These are phyloP conservation scores for Torulaspora indica DNA, from an alignment of 805 yeast species.

Conservation along the genomic window DNA sequence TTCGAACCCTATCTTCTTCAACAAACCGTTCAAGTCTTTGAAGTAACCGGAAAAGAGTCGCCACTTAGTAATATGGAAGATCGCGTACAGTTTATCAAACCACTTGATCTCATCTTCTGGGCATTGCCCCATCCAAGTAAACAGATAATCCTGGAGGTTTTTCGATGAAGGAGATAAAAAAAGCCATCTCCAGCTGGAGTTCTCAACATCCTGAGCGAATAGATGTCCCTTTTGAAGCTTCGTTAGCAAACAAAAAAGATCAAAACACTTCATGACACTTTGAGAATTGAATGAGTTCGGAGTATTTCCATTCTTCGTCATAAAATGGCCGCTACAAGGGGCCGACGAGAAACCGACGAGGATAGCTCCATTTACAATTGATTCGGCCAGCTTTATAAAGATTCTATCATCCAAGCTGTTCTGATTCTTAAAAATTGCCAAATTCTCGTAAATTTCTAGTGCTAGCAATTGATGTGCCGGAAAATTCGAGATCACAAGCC, in stretches of 20 bases:
- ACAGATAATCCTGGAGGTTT: constrained; percentile 44
- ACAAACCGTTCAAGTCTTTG: constrained; percentile 40
- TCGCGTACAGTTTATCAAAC: constrained; percentile 51
- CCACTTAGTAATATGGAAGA: constrained; percentile 44
- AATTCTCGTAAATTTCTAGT: constrained; percentile 24
- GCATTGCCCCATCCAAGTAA: constrained; percentile 57
- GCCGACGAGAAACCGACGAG: constrained; percentile 21
- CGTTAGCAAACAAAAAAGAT: constrained; percentile 54
- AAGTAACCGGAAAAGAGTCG: constrained; percentile 41
- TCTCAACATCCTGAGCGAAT: constrained; percentile 45
- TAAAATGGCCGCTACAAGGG: constrained; percentile 19
- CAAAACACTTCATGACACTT: constrained; percentile 45
- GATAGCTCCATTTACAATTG: constrained; percentile 15
- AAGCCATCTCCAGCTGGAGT: constrained; percentile 56
- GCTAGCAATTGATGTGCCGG: constrained; percentile 29
- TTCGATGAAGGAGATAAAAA: constrained; percentile 44
- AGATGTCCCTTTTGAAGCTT: constrained; percentile 48
- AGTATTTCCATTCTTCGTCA: constrained; percentile 41
- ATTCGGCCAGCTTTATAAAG: constrained; percentile 24
- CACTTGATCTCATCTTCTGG: constrained; percentile 42
- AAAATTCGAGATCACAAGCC: constrained; percentile 34
- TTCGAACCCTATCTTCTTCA: constrained; percentile 37
- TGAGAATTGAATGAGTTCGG: constrained; percentile 43
- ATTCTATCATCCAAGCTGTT: constrained; percentile 31
- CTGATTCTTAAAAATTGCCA: constrained; percentile 29